Evolutionary conservation across 345 rosid species (phyloP).

Genomic region (Populus davidiana): DNA sequence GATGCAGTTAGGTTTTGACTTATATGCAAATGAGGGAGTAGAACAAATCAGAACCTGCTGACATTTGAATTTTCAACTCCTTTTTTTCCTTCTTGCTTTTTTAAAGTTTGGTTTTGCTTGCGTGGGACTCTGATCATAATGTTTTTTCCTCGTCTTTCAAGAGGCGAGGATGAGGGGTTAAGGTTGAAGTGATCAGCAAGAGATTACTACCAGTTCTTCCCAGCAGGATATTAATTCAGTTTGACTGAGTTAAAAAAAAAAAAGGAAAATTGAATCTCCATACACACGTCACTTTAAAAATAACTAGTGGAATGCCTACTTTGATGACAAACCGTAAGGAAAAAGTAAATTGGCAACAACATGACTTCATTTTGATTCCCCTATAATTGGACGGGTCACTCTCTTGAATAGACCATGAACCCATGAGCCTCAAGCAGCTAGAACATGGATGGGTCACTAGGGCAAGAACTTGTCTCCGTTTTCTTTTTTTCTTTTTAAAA

Average conservation of each 20-base stretch:
- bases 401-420: conserved; percentile 11
- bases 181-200: too few species aligned
- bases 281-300: background rate
- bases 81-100: background rate
- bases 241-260: background rate
- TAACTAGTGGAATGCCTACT: background rate
- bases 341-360: background rate
- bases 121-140: background rate
- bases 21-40: background rate
- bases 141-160: background rate
- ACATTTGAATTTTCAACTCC: background rate
- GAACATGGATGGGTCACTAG: background rate
- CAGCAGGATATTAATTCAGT: background rate
- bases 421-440: conserved; percentile 8
- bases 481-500: background rate
- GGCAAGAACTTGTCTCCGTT: background rate
- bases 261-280: background rate
- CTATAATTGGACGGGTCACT: conserved; percentile 2
- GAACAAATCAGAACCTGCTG: conserved; percentile 29
- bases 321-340: background rate
- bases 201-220: too few species aligned
- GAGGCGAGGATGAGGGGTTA: background rate
- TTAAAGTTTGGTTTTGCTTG: background rate
- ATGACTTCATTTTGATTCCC: conserved; percentile 15
- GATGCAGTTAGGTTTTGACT: conserved; percentile 4